Conservation (phyloP, 2,329 filamentous ascomycete genomes). For the Trichophyton simii region DNA sequence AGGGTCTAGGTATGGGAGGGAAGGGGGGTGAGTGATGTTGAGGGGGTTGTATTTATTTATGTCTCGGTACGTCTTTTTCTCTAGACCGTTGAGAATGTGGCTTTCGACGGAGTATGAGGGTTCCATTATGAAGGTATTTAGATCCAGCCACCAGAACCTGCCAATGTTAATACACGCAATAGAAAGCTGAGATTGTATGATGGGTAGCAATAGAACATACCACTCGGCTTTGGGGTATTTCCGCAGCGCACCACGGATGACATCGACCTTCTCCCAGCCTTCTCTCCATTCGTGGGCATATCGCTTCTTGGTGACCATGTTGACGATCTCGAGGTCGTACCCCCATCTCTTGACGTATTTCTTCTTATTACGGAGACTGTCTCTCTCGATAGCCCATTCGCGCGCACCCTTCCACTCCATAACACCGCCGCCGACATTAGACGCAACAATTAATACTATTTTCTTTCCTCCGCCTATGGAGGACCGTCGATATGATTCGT, state of each 20-base stretch:
- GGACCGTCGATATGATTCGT: conserved; percentile 55
- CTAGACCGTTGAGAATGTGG: conserved; percentile 76
- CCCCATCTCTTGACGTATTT: conserved; percentile 80
- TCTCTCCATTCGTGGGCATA: conserved; percentile 99
- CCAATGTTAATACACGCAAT: conserved; percentile 9
- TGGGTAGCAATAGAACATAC: conserved; percentile 40
- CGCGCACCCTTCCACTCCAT: conserved; percentile 98
- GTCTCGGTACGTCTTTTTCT: conserved; percentile 70
- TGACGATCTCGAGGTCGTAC: conserved; percentile 89
- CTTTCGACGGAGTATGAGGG: conserved; percentile 76
- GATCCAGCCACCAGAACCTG: conserved; percentile 98
- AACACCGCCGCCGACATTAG: conserved; percentile 89
- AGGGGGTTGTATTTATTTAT: conserved; percentile 94
- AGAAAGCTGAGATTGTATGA: too few species aligned
- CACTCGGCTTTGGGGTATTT: conserved; percentile 96
- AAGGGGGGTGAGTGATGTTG: conserved; percentile 77
- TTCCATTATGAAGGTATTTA: conserved; percentile 98
- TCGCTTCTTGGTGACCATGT: conserved; percentile 97
- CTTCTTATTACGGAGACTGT: conserved; percentile 90
- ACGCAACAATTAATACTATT: conserved; percentile 82
- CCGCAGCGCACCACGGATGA: conserved; percentile 71
- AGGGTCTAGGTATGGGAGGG: conserved; percentile 61
- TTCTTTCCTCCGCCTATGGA: conserved; percentile 75
- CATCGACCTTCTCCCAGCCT: conserved; percentile 98
- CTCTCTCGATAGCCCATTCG: conserved; percentile 95